Evolutionary conservation across 306 rosid genomes (phyloP), one percentile per base, ranked within the genome.

Genomic region (Clitoria ternatea): DNA sequence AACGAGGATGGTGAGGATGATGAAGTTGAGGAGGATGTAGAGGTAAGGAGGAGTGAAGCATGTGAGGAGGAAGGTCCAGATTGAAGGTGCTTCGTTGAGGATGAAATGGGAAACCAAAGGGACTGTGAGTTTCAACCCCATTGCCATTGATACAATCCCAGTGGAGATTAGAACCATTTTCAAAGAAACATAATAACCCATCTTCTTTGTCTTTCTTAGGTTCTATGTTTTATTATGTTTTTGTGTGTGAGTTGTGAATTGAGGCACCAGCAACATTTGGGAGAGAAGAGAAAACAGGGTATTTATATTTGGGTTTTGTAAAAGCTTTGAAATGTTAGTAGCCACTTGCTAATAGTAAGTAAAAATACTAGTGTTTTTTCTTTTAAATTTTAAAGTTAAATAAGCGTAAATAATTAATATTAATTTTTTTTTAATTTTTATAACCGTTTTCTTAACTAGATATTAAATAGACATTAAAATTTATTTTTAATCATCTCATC

Each of bases 11-110:
- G 83, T 77, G 88, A 90, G 84, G 82, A 94, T 90, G 83, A 94
- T 94, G 80, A 75, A 78, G 70, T 94, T 90, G 73, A 90, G 74
- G 52, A 94, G 60, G 42, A 94, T 70, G 80, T 85, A 90, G 47
- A 90, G 94, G 32, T 94, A 94, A 1, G 95, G 98, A 50, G 98
- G 98, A 4, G 82, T 76, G 70, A 90, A 72, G 79, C 91, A 88
- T 0, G 89, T 71, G 67, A 77, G 78, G 14, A 84, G 2, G 61
- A 85, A 75, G 81, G 76, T 61, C 86, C 88, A 87, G 5, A 90
- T 48, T 12, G 85, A 82, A 55, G 98, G 98, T 18, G 80, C 69
- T 68, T 89, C 84, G 20, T 77, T 68, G 79, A 83, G 18, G 26
- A 90, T 11, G 80, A 88, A 72, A 74, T 88, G 85, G 0, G 80